These are phyloP conservation scores for Buxus sempervirens DNA, from an alignment of 164 flowering plant species.

Conservation along the genomic window DNA sequence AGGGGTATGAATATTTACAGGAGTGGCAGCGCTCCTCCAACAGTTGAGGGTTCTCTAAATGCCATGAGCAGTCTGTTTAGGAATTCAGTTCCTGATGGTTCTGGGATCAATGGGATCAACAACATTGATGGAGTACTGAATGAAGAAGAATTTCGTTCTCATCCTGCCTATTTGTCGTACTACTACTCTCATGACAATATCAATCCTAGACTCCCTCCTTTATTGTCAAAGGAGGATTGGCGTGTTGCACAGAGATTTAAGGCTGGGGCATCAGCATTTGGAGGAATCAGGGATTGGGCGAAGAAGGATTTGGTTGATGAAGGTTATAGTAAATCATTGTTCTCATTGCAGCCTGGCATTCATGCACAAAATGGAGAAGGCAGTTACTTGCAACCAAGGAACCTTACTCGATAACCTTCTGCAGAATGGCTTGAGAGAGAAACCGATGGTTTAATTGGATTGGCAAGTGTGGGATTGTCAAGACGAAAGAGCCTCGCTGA, in stretches of 20 bases:
- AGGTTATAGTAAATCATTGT: conserved; percentile 42
- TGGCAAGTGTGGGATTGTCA: conserved; percentile 40
- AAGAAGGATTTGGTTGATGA: conserved; percentile 36
- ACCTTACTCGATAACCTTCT: conserved; percentile 42
- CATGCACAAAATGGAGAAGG: conserved; percentile 38
- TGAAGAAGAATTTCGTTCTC: conserved; percentile 70
- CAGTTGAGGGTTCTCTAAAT: conserved; percentile 72
- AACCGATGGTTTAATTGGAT: conserved; percentile 34
- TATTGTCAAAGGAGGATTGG: conserved; percentile 85
- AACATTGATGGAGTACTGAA: conserved; percentile 24
- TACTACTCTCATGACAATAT: conserved; percentile 69
- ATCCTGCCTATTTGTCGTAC: conserved; percentile 73
- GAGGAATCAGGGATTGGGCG: conserved; percentile 48
- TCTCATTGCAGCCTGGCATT: conserved; percentile 64
- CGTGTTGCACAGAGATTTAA: conserved; percentile 71
- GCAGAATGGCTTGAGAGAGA: conserved; percentile 52
- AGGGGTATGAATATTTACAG: conserved; percentile 54
- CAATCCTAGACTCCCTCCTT: conserved; percentile 80
- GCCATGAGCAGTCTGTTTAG: conserved; percentile 54
- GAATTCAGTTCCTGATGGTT: conserved; percentile 11
- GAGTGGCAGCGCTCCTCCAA: conserved; percentile 97
- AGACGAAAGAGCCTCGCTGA: conserved; percentile 85
- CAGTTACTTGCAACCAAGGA: conserved; percentile 43
- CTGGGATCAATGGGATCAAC: not conserved
- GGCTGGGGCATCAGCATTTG: conserved; percentile 38